A percentile compares a stretch with the other conserved stretches of the same genome.
phyloP scores from a whole-genome alignment of 1,284 basidiomycete species.

The Fomitiporia mediterranea region DNA sequence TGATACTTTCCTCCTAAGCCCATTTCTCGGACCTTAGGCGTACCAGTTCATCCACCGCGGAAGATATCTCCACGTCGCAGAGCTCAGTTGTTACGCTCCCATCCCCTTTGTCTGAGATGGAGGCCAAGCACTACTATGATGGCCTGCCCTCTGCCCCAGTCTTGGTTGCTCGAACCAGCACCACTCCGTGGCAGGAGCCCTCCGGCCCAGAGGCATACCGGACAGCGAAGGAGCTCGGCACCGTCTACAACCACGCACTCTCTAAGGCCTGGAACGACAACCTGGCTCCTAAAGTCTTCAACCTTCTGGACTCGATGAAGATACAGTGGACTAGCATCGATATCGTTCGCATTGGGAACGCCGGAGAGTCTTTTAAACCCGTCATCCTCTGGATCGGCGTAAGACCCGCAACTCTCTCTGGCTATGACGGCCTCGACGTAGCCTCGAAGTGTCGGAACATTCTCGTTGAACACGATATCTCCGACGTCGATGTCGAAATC shows the following conservation, averaged over 20 bases:
- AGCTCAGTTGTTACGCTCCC: no score
- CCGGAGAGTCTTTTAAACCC: constrained; percentile 6
- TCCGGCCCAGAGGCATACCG: constrained; percentile 29
- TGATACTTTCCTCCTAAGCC: no score
- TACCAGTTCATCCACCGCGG: no score
- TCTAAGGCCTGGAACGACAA: constrained; percentile 26
- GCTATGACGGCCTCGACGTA: constrained; percentile 26
- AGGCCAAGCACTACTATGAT: constrained; percentile 21
- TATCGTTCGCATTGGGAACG: constrained; percentile 15
- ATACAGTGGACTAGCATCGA: constrained; percentile 14
- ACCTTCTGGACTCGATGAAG: constrained; percentile 15
- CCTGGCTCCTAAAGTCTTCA: constrained; percentile 22
- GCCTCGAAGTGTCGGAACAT: constrained; percentile 26
- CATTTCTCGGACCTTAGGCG: no score
- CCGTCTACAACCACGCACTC: constrained; percentile 25
- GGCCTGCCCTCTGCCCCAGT: constrained; percentile 27
- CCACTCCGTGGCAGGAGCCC: constrained; percentile 26
- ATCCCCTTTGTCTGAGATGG: no score
- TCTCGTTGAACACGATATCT: constrained; percentile 25
- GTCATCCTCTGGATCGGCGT: constrained; percentile 30
- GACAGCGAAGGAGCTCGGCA: constrained; percentile 24
- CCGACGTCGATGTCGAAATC: constrained; percentile 20
- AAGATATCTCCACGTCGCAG: no score
- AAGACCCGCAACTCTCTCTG: constrained; percentile 26
- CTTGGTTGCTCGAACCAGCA: constrained; percentile 30